These are phyloP conservation scores for Ascochyta koolunga DNA, from an alignment of 2,329 filamentous ascomycete species.

Conservation along the genomic window DNA sequence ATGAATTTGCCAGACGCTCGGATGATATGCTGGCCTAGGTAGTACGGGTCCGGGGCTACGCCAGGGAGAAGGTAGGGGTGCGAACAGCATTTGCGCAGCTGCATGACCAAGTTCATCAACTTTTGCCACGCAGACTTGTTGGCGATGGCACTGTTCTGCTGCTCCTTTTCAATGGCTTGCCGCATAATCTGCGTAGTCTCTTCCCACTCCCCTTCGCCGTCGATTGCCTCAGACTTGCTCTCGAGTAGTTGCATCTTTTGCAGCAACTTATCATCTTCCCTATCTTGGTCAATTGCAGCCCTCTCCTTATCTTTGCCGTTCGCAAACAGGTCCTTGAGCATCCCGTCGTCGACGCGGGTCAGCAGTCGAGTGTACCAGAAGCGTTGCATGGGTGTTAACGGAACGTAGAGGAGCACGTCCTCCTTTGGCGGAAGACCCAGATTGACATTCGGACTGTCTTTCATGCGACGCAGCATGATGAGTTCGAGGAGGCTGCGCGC, in stretches of 20 bases:
- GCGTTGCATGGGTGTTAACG: slow-evolving; percentile 63
- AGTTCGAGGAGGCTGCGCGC: slow-evolving; percentile 60
- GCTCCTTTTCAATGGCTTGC: slow-evolving; percentile 70
- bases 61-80: slow-evolving; percentile 60
- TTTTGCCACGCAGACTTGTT: slow-evolving; percentile 53
- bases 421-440: slow-evolving; percentile 63
- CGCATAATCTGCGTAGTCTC: slow-evolving; percentile 95
- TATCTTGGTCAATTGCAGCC: slow-evolving; percentile 45
- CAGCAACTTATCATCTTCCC: slow-evolving; percentile 45
- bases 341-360: slow-evolving; percentile 58
- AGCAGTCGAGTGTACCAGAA: slow-evolving; percentile 65
- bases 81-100: slow-evolving; percentile 61
- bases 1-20: slow-evolving; percentile 63
- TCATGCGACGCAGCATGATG: slow-evolving; percentile 66
- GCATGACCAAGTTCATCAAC: slow-evolving; percentile 62
- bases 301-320: slow-evolving; percentile 54
- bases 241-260: slow-evolving; percentile 40
- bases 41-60: slow-evolving; percentile 55
- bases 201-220: slow-evolving; percentile 49
- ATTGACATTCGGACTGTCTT: slow-evolving; percentile 60
- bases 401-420: slow-evolving; percentile 63
- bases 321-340: slow-evolving; percentile 61
- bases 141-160: slow-evolving; percentile 29
- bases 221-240: slow-evolving; percentile 11
- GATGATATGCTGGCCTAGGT: slow-evolving; percentile 55